Evolutionary conservation across 257 asterid species (phyloP).

Genomic region (Salvia rosmarinus): DNA sequence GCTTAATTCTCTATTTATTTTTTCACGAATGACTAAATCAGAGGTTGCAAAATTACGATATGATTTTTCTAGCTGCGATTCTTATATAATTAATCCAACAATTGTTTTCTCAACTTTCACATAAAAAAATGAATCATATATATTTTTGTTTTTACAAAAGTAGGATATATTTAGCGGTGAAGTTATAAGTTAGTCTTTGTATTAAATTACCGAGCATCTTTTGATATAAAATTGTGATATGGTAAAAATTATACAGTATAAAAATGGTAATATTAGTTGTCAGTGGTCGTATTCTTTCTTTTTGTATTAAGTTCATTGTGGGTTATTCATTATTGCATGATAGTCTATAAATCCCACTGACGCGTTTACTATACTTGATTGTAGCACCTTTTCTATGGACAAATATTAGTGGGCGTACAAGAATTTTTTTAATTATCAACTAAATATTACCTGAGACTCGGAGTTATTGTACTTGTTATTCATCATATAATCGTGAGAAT

Average conservation of each 20-base stretch:
- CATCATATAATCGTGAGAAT: background rate
- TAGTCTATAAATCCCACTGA: background rate
- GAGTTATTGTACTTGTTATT: background rate
- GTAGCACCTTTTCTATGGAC: background rate
- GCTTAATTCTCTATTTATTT: too few relatives aligned
- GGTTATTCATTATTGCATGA: constrained; percentile 4
- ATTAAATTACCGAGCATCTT: background rate
- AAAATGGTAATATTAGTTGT: constrained; percentile 11
- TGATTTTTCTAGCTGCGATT: too few relatives aligned
- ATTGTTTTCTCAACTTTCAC: background rate
- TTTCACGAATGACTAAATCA: too few relatives aligned
- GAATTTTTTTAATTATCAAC: background rate
- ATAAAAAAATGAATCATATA: background rate
- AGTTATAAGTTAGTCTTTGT: background rate
- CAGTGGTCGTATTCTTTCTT: constrained; percentile 17
- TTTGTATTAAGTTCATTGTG: background rate
- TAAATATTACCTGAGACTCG: too few relatives aligned
- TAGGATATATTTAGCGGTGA: background rate
- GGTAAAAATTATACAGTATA: constrained; percentile 4
- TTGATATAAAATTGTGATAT: background rate
- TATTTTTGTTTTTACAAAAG: background rate
- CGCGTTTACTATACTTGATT: background rate
- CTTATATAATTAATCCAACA: background rate
- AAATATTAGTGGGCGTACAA: background rate
- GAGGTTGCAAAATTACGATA: too few relatives aligned